A percentile compares a stretch with the other conserved stretches of the same genome.
Evolutionary conservation across 768 basidiomycete genomes (phyloP).

Genomic region (Mycena chlorophos): DNA sequence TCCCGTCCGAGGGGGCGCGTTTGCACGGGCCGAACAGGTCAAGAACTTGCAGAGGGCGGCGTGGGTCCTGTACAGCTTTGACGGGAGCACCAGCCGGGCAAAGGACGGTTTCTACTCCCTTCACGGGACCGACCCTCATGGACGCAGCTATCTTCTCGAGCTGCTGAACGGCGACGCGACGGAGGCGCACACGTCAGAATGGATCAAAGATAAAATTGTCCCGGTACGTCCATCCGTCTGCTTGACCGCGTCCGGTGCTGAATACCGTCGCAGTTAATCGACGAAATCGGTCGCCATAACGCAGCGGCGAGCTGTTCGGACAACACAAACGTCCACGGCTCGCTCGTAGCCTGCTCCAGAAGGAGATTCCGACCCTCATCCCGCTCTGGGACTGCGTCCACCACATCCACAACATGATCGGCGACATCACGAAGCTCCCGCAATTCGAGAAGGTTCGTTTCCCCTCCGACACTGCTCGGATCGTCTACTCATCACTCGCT

Average conservation of each 20-base stretch:
- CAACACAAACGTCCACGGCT: conserved; percentile 3
- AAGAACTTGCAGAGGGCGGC: neutral
- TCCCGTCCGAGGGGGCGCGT: too few relatives aligned
- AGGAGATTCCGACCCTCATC: neutral
- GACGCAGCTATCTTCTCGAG: neutral
- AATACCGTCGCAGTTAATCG: neutral
- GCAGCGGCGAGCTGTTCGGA: conserved; percentile 2
- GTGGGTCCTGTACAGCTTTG: neutral
- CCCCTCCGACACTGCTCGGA: neutral
- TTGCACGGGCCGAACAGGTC: too few relatives aligned
- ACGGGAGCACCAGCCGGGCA: neutral
- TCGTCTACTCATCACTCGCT: neutral
- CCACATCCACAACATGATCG: conserved; percentile 7
- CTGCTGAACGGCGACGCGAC: neutral
- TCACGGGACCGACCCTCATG: neutral
- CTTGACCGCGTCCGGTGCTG: neutral
- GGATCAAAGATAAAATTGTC: neutral
- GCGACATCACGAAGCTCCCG: conserved; percentile 9
- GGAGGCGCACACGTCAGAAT: conserved; percentile 2
- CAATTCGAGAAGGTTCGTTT: neutral
- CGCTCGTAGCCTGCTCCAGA: neutral
- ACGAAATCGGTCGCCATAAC: neutral
- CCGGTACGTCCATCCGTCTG: neutral
- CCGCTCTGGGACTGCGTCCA: conserved; percentile 9
- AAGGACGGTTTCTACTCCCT: conserved; percentile 2